Evolutionary conservation across 2,329 filamentous ascomycete species (phyloP).

Genomic region (Aspergillus aculeatinus): DNA sequence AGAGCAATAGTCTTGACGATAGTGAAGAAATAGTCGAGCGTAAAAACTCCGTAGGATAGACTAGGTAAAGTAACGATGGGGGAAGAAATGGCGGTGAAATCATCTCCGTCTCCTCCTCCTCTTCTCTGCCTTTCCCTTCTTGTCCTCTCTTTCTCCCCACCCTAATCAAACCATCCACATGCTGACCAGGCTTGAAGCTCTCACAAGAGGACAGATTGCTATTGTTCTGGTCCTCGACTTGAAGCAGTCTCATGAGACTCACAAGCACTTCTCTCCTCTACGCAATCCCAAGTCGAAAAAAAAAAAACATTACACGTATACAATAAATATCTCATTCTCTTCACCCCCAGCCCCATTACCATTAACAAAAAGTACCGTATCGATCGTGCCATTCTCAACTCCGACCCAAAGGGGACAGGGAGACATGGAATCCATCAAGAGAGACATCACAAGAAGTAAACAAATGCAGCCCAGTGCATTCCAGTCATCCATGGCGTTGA

Average conservation of each 20-base stretch:
- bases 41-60: neutral
- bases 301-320: neutral
- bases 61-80: neutral
- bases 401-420: neutral
- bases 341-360: conserved; percentile 5
- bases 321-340: neutral
- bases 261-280: neutral
- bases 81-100: neutral
- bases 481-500: conserved; percentile 8
- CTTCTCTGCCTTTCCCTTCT: neutral
- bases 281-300: neutral
- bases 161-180: too few species aligned
- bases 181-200: neutral
- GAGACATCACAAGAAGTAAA: neutral
- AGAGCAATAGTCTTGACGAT: neutral
- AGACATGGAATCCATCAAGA: neutral
- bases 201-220: neutral
- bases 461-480: conserved; percentile 10
- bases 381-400: conserved; percentile 4
- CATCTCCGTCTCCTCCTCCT: neutral
- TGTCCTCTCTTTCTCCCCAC: too few species aligned
- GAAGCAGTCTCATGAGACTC: neutral
- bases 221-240: neutral
- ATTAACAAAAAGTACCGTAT: conserved; percentile 1
- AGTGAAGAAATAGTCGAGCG: neutral